Evolutionary conservation across 345 rosid species (phyloP).

Genomic region (Leavenworthia alabamica): DNA sequence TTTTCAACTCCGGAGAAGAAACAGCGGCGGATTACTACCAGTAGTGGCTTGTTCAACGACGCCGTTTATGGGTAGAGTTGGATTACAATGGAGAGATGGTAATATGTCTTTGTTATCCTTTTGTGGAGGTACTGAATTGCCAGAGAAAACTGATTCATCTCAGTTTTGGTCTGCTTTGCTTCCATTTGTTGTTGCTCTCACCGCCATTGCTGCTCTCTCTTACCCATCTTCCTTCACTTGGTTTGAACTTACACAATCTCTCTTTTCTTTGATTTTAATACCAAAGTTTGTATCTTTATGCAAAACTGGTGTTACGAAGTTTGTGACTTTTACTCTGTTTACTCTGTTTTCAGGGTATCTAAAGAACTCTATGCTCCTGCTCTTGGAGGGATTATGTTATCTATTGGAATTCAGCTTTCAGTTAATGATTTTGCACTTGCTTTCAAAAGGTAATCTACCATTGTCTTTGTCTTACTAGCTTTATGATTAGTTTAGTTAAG

Average conservation of each 20-base stretch:
- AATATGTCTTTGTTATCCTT: constrained; percentile 59
- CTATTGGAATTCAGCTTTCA: constrained; percentile 87
- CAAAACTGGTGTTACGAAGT: neutral
- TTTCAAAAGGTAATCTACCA: constrained; percentile 76
- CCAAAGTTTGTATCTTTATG: neutral
- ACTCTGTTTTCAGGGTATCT: constrained; percentile 66
- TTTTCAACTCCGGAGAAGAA: constrained; percentile 12
- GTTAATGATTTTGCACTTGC: constrained; percentile 84
- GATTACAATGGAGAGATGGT: constrained; percentile 68
- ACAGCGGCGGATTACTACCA: constrained; percentile 26
- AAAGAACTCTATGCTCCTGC: constrained; percentile 95
- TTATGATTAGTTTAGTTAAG: neutral
- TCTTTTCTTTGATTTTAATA: neutral
- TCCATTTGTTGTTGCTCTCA: constrained; percentile 77
- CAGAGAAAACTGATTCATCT: constrained; percentile 43
- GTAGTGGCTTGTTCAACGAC: constrained; percentile 57
- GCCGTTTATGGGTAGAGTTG: constrained; percentile 67
- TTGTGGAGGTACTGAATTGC: constrained; percentile 35
- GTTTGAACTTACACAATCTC: constrained; percentile 27
- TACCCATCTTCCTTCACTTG: constrained; percentile 87
- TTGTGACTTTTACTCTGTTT: constrained; percentile 3
- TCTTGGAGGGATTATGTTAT: constrained; percentile 91
- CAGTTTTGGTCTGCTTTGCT: constrained; percentile 81
- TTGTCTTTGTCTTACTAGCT: neutral
- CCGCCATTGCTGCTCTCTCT: constrained; percentile 78